Base-by-base conservation (phyloP, 148 eudicot genomes). In the Cornus kousa region DNA sequence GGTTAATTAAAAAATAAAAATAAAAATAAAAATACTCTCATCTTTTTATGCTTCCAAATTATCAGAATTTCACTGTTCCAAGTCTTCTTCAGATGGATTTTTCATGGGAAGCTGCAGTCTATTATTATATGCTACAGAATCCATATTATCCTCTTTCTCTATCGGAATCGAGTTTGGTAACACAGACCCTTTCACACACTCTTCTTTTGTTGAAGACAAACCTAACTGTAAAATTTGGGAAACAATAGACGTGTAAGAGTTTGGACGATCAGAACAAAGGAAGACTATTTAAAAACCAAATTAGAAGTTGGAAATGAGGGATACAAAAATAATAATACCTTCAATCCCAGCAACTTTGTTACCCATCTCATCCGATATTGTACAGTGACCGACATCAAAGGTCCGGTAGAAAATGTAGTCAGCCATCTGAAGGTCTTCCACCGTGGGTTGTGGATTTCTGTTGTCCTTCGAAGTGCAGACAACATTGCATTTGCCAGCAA, bases 401-500 rank as follows among this genome's bases (percentile, higher is more conserved):
- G 94, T 89, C 70, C 98, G 96, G 79, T 84, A 89, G 82, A 94
- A 94, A 68, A 94, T 72, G 81, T 80, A 82, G 72, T 94, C 87
- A 17, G 94, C 91, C 87, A 72, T 67, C 74, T 84, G 66, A 76
- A 90, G 73, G 74, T 94, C 93, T 78, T 87, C 82, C n/a, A 4
- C 77, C n/a, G 91, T 86, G 71, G 98, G 98, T 81, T 87, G 90
- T 57, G 84, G 86, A 73, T 91, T 94, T 81, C 93, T 86, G 70
- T 64, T 79, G 81, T 94, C 94, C 86, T 86, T 87, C 28, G 93
- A 91, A 69, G 81, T 87, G 88, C 98, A 91, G 50, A 93, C 81
- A 82, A 92, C 90, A 85, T 88, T 90, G 88, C 96, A 90, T 80
- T 90, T 90, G n/a, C 93, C 96, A 55, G 89, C 89, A 79, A 94